Evolutionary conservation across 306 rosid genomes (phyloP).

Genomic region (Sesbania bispinosa): DNA sequence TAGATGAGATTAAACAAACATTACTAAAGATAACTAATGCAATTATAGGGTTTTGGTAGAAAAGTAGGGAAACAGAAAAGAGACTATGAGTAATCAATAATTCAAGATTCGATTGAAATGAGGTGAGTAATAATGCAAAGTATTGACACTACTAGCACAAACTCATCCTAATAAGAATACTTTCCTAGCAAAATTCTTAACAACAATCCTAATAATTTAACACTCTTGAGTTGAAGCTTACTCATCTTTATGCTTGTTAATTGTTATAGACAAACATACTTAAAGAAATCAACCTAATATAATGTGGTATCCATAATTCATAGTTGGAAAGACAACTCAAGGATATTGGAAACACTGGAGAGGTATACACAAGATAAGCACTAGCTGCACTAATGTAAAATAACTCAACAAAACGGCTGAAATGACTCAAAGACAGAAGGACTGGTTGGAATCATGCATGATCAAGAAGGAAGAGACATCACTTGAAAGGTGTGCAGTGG

Average conservation of each 20-base stretch:
- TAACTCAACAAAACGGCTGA: not conserved
- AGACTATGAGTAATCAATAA: not conserved
- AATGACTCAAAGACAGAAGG: not conserved
- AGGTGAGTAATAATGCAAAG: not conserved
- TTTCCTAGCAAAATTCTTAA: not conserved
- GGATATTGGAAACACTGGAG: not conserved
- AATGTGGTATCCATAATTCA: not conserved
- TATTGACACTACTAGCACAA: not conserved
- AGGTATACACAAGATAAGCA: not conserved
- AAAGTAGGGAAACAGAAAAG: not conserved
- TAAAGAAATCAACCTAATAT: not conserved
- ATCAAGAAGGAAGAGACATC: not conserved
- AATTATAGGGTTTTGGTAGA: not conserved
- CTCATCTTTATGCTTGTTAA: not conserved
- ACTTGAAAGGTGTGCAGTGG: not conserved
- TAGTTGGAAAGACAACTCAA: not conserved
- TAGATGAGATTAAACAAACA: not conserved
- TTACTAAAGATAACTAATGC: not conserved
- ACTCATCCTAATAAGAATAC: not conserved
- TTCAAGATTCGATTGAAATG: not conserved
- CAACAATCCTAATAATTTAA: not conserved
- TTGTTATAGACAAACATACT: not conserved
- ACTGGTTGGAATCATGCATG: not conserved
- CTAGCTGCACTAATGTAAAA: not conserved
- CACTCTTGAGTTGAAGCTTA: not conserved